phyloP scores from a whole-genome alignment of 345 rosid species.

The Firmiana major region DNA sequence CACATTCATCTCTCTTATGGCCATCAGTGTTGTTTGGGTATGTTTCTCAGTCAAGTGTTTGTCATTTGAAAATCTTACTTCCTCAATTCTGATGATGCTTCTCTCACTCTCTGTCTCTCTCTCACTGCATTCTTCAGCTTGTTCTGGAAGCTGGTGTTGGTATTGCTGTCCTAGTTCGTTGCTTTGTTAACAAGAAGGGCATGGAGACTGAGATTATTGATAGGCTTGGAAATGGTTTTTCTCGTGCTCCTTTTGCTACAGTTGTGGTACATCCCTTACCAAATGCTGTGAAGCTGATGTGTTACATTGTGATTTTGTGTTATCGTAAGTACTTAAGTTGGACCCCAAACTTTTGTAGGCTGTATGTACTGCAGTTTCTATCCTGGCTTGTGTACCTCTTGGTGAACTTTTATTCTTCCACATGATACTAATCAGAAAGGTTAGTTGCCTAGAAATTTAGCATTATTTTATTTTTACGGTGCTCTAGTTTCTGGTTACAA shows the following conservation, averaged over 20 bases:
- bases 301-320: not conserved
- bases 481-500: not conserved
- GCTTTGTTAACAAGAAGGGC: slow-evolving; percentile 73
- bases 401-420: slow-evolving; percentile 98
- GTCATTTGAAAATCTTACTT: not conserved
- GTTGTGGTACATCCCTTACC: slow-evolving; percentile 65
- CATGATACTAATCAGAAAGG: slow-evolving; percentile 90
- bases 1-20: slow-evolving; percentile 89
- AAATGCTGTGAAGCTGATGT: slow-evolving; percentile 4
- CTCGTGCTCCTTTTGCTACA: slow-evolving; percentile 90
- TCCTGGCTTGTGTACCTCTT: slow-evolving; percentile 84
- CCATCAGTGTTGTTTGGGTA: slow-evolving; percentile 90
- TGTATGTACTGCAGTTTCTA: slow-evolving; percentile 81
- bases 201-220: slow-evolving; percentile 89
- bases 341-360: slow-evolving; percentile 46
- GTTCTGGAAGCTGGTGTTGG: slow-evolving; percentile 87
- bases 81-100: not conserved
- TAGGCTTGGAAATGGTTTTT: slow-evolving; percentile 96
- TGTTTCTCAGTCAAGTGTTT: slow-evolving; percentile 20
- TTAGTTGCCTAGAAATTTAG: slow-evolving; percentile 26
- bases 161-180: slow-evolving; percentile 83
- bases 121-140: slow-evolving; percentile 44
- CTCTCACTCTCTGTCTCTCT: not conserved
- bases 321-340: slow-evolving; percentile 18
- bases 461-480: slow-evolving; percentile 6